These are phyloP conservation scores for Astraeus odoratus DNA, from an alignment of 768 basidiomycete species.

Conservation along the genomic window DNA sequence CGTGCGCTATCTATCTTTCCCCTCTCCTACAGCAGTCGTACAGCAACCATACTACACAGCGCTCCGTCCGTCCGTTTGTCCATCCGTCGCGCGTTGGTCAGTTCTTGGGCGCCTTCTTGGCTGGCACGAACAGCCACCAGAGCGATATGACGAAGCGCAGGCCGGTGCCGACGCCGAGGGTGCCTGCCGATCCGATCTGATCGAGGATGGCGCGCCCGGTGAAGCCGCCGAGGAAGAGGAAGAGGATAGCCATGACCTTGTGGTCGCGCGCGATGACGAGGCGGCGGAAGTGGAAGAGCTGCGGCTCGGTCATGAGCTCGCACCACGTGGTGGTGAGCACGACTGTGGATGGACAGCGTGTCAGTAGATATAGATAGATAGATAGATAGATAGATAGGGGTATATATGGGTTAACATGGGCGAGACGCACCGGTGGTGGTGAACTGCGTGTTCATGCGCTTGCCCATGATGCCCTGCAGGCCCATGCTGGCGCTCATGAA, in stretches of 20 bases:
- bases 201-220: conserved; percentile 52
- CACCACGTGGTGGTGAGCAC: conserved; percentile 88
- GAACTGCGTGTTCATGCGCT: conserved; percentile 70
- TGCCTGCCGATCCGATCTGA: conserved; percentile 50
- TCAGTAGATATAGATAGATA: too few relatives aligned
- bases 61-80: too few relatives aligned
- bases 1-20: too few relatives aligned
- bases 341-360: conserved; percentile 37
- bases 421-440: conserved; percentile 65
- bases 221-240: conserved; percentile 78
- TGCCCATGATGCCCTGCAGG: conserved; percentile 75
- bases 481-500: conserved; percentile 79
- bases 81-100: too few relatives aligned
- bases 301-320: conserved; percentile 77
- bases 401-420: too few relatives aligned
- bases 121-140: conserved; percentile 60
- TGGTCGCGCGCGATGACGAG: conserved; percentile 60
- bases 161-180: conserved; percentile 62
- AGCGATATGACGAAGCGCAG: conserved; percentile 54
- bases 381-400: too few relatives aligned
- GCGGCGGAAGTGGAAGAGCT: conserved; percentile 53
- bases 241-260: conserved; percentile 54
- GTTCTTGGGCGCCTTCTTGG: conserved; percentile 10
- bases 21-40: too few relatives aligned
- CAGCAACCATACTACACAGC: too few relatives aligned